These are phyloP conservation scores for Pseudogymnoascus sp. DNA, from an alignment of 2,329 filamentous ascomycete species.

Conservation along the genomic window DNA sequence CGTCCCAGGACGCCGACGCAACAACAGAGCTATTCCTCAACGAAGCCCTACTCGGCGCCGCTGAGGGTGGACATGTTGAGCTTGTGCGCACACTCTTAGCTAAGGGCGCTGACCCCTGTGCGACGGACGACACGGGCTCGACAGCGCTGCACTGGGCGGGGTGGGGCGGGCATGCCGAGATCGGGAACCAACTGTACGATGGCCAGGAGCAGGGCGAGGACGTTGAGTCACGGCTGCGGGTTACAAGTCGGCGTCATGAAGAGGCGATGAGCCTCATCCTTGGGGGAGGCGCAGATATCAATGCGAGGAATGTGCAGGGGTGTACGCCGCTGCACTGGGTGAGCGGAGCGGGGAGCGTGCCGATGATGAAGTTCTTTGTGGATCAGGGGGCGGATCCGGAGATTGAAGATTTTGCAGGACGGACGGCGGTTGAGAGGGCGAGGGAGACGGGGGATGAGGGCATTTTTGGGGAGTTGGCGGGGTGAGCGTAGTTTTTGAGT, in stretches of 20 bases:
- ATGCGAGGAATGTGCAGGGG: background rate
- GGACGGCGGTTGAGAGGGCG: background rate
- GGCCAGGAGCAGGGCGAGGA: background rate
- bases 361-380: conserved; percentile 1
- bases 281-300: background rate
- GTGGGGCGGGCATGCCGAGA: background rate
- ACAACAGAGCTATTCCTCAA: background rate
- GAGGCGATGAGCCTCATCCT: background rate
- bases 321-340: background rate
- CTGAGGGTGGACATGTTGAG: background rate
- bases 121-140: background rate
- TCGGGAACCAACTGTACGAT: background rate
- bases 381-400: background rate
- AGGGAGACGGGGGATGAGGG: background rate
- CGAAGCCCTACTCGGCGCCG: background rate
- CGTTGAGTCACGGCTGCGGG: background rate
- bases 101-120: background rate
- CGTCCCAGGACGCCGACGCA: background rate
- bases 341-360: background rate
- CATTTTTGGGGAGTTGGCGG: background rate
- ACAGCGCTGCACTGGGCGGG: background rate
- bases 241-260: background rate
- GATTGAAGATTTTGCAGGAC: background rate
- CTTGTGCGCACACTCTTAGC: background rate
- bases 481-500: background rate